Conservation (phyloP, 768 basidiomycete species). For the Rubroboletus satanas region DNA sequence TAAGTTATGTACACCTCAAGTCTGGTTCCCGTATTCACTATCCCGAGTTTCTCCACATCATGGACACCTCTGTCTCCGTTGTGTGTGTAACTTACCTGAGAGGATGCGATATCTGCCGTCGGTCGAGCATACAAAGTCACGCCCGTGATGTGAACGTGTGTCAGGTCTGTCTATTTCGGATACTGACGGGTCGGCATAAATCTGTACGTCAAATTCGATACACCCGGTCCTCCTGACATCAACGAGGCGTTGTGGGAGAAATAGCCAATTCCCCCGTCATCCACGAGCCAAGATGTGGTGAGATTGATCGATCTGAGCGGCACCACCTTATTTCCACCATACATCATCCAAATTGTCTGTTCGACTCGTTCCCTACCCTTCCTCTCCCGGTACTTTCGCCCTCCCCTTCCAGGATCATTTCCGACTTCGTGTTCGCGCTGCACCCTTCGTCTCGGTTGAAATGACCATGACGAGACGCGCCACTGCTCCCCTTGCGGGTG, state of each 20-base stretch:
- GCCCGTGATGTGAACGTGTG: not conserved
- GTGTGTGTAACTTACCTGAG: not conserved
- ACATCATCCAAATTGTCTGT: slow-evolving; percentile 2
- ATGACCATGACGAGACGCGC: slow-evolving; percentile 2
- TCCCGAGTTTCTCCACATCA: not conserved
- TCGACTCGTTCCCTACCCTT: not conserved
- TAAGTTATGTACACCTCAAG: slow-evolving; percentile 4
- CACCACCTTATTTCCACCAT: not conserved
- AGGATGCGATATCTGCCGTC: not conserved
- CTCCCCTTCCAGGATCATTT: not conserved
- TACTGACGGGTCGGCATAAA: not conserved
- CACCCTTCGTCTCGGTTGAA: not conserved
- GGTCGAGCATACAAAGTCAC: not conserved
- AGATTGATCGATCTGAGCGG: slow-evolving; percentile 10
- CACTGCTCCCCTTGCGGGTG: not conserved
- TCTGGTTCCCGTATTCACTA: slow-evolving; percentile 1
- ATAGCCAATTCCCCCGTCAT: not conserved
- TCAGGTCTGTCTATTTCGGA: not conserved
- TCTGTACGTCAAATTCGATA: slow-evolving; percentile 3
- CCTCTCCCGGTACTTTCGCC: not conserved
- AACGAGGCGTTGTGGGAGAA: slow-evolving; percentile 17
- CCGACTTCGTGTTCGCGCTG: not conserved
- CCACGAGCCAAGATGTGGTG: slow-evolving; percentile 1
- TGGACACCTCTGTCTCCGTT: not conserved
- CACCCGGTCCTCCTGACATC: slow-evolving; percentile 5